Percentiles rank a stretch among this genome's conserved stretches.
Conservation (phyloP, 805 yeast species). For the Lachancea meyersii region DNA sequence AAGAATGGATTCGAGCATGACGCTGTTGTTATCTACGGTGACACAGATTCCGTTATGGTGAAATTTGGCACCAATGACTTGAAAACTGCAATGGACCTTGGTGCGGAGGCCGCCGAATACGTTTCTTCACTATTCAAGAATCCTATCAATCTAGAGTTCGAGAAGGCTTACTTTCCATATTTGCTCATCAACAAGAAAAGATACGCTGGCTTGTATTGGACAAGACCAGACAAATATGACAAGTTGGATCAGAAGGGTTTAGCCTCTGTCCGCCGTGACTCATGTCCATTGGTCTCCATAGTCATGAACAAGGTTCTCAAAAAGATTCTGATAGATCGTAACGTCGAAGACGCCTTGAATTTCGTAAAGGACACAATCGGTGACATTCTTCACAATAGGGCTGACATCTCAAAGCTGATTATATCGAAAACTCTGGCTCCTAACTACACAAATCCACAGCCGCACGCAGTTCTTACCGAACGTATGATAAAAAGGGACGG, state of each 20-base stretch:
- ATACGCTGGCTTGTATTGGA: slow-evolving; percentile 97
- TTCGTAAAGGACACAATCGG: slow-evolving; percentile 86
- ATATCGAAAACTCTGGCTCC: slow-evolving; percentile 89
- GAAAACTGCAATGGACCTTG: slow-evolving; percentile 80
- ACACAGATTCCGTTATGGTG: slow-evolving; percentile 99
- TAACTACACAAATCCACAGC: slow-evolving; percentile 94
- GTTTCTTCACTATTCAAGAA: slow-evolving; percentile 73
- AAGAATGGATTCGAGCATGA: slow-evolving; percentile 79
- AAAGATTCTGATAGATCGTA: slow-evolving; percentile 76
- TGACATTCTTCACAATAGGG: slow-evolving; percentile 80
- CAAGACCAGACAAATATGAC: slow-evolving; percentile 83
- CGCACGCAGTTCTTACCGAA: slow-evolving; percentile 94
- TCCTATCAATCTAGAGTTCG: slow-evolving; percentile 94
- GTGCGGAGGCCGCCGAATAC: slow-evolving; percentile 87
- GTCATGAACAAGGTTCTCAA: slow-evolving; percentile 90
- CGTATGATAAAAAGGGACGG: slow-evolving; percentile 97
- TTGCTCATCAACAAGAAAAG: slow-evolving; percentile 90
- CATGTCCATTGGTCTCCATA: slow-evolving; percentile 88
- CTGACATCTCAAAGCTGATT: slow-evolving; percentile 88
- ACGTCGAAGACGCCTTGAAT: slow-evolving; percentile 75
- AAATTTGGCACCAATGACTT: slow-evolving; percentile 83
- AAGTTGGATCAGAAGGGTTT: slow-evolving; percentile 98
- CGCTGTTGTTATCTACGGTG: slow-evolving; percentile 93
- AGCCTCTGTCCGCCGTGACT: slow-evolving; percentile 97
- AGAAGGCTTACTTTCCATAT: slow-evolving; percentile 93